Conservation (phyloP, 2,329 filamentous ascomycete genomes). For the Colletotrichum sp. region DNA sequence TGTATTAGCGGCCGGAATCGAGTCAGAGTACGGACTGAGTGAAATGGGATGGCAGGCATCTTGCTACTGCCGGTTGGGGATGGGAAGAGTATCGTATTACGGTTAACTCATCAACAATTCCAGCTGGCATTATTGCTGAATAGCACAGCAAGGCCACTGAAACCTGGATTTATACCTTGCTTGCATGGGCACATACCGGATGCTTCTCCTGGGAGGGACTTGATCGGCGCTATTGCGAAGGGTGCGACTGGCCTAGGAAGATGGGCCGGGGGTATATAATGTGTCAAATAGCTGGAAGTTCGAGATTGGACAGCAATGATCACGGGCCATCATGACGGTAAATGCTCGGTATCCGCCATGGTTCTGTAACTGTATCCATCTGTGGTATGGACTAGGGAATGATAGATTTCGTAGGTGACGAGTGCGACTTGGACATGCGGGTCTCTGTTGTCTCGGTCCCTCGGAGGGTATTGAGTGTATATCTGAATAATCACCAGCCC, state of each 20-base stretch:
- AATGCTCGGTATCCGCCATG: neutral
- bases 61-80: neutral
- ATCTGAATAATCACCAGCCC: neutral
- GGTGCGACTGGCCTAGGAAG: neutral
- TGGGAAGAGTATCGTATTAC: neutral
- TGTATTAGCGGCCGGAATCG: fast-evolving
- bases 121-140: neutral
- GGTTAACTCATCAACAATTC: too few relatives aligned
- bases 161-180: neutral
- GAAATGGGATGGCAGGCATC: neutral
- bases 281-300: fast-evolving
- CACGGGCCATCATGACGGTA: neutral
- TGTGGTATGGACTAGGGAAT: neutral
- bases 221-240: neutral
- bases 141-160: fast-evolving
- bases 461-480: neutral
- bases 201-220: neutral
- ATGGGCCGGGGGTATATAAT: neutral
- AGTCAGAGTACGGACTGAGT: neutral
- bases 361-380: neutral
- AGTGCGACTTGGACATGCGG: neutral
- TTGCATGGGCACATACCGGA: neutral
- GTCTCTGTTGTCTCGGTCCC: fast-evolving
- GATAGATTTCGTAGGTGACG: fast-evolving
- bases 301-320: neutral